Percentiles rank a stretch among this genome's conserved stretches.
These are phyloP conservation scores for Penicillium cataractarum DNA, from an alignment of 495 filamentous ascomycete genomes.

Conservation along the genomic window DNA sequence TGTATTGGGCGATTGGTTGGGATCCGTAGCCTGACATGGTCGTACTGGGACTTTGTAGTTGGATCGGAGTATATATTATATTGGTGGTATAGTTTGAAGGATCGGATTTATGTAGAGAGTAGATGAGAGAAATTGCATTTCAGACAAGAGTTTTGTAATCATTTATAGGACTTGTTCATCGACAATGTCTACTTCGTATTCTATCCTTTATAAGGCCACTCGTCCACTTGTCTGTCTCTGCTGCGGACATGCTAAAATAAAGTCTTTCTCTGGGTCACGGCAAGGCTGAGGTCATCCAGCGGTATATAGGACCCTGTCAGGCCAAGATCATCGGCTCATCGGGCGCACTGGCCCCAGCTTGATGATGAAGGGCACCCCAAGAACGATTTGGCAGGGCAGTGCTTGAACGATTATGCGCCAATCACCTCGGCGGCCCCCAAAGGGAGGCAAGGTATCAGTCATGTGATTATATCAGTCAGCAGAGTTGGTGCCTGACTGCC, in stretches of 20 bases:
- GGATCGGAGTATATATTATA: neutral
- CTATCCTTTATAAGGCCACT: neutral
- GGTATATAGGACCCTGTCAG: neutral
- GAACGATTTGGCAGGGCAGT: neutral
- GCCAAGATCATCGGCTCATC: neutral
- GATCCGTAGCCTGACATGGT: neutral
- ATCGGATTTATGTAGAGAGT: neutral
- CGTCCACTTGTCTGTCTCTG: neutral
- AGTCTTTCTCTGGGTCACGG: neutral
- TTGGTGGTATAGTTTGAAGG: neutral
- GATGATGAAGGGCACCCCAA: neutral
- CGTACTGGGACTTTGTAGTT: neutral
- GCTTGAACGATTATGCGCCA: neutral
- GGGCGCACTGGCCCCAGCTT: neutral
- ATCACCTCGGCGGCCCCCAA: neutral
- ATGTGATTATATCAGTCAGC: too few species aligned
- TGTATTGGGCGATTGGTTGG: neutral
- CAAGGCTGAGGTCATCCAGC: slow-evolving; percentile 2
- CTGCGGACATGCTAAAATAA: neutral
- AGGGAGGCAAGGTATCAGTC: slow-evolving; percentile 4
- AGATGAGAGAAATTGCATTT: neutral
- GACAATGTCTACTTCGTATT: neutral
- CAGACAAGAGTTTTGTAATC: neutral
- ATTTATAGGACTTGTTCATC: neutral
- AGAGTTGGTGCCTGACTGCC: too few species aligned